Evolutionary conservation across 371 early-diverging fungal species (phyloP).

Genomic region (Zychaea mexicana): DNA sequence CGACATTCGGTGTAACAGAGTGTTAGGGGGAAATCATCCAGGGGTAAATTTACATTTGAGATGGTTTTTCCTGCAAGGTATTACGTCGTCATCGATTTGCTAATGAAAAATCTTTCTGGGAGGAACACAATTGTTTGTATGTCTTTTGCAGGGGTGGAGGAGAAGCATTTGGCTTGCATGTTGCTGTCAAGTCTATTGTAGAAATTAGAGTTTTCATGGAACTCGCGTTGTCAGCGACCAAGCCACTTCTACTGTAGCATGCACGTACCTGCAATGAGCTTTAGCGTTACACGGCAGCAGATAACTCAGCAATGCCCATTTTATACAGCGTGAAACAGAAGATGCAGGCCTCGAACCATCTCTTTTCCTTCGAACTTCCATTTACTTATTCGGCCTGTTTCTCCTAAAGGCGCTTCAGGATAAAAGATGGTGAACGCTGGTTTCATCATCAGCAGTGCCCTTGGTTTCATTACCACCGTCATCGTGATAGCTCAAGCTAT

Average conservation of each 20-base stretch:
- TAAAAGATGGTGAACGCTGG: slow-evolving; percentile 1
- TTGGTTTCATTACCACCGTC: background rate
- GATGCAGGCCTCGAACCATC: background rate
- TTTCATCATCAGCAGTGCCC: background rate
- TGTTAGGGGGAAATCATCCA: too few relatives aligned
- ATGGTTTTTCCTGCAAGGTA: too few relatives aligned
- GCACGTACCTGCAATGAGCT: background rate
- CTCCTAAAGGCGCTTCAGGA: background rate
- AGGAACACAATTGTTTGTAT: too few relatives aligned
- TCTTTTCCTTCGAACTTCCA: background rate
- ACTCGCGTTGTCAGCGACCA: background rate
- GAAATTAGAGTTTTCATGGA: background rate
- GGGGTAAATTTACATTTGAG: too few relatives aligned
- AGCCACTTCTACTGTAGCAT: background rate
- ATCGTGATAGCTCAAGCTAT: slow-evolving; percentile 10
- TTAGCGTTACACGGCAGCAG: too few relatives aligned
- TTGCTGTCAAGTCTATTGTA: too few relatives aligned
- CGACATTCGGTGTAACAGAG: background rate
- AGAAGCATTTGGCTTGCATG: too few relatives aligned
- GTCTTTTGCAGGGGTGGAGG: too few relatives aligned
- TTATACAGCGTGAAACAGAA: background rate
- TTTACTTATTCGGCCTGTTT: background rate
- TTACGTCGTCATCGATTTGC: background rate
- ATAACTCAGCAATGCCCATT: background rate
- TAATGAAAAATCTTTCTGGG: too few relatives aligned